Conservation (phyloP, 768 basidiomycete species). For the Leucocoprinus birnbaumii region DNA sequence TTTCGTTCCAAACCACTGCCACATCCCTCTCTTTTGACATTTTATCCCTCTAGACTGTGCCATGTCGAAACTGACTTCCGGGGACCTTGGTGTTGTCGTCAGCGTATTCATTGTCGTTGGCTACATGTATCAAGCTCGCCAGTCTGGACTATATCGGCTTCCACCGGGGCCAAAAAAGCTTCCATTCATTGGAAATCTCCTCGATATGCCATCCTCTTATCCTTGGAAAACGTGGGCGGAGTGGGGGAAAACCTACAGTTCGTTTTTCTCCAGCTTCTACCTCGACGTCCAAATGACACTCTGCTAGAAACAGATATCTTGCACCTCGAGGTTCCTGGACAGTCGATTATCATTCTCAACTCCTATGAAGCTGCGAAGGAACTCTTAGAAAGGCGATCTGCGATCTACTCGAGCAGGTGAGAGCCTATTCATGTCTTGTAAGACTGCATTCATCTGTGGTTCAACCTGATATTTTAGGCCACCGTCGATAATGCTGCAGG, state of each 20-base stretch:
- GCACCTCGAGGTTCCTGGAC: slow-evolving; percentile 17
- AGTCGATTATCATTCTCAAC: slow-evolving; percentile 19
- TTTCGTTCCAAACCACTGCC: background rate
- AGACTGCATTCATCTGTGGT: background rate
- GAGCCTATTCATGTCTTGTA: background rate
- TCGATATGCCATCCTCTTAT: slow-evolving; percentile 37
- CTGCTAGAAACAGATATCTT: slow-evolving; percentile 19
- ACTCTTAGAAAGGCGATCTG: slow-evolving; percentile 19
- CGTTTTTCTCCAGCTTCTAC: background rate
- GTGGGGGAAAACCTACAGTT: slow-evolving; percentile 42
- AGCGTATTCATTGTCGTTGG: background rate
- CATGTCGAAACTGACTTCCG: background rate
- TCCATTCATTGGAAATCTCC: slow-evolving; percentile 42
- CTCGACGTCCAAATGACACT: background rate
- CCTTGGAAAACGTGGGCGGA: slow-evolving; percentile 40
- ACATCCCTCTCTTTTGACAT: background rate
- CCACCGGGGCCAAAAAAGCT: slow-evolving; percentile 40
- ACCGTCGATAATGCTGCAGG: slow-evolving; percentile 15
- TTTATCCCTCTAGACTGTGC: background rate
- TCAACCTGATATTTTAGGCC: slow-evolving; percentile 10
- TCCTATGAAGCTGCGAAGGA: slow-evolving; percentile 18
- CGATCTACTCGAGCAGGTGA: slow-evolving; percentile 21
- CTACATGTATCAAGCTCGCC: background rate
- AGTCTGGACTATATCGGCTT: slow-evolving; percentile 13
- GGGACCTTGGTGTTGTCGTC: background rate